Base-by-base conservation (phyloP, 1,284 basidiomycete species). In the Cutaneotrichosporon arboriforme region DNA sequence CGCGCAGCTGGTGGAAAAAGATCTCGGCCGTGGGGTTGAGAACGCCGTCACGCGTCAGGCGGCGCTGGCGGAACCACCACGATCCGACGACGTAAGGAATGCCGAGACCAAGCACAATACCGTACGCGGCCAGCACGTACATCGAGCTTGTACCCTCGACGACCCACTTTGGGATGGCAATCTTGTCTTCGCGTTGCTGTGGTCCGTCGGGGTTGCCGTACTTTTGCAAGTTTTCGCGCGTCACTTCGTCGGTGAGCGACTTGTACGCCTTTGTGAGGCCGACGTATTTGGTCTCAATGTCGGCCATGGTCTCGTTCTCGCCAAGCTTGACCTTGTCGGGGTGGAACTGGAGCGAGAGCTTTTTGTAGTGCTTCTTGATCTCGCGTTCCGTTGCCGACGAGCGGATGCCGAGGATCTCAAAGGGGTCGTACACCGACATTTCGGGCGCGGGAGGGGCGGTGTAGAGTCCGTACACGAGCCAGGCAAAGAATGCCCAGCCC, bases 241-340 rank as follows among this genome's bases (percentile, higher is more conserved):
- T 93, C 2, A 83, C 86, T 66, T 92, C 90, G 75, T 99, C 93
- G 0, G 94, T 98, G 39, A 98, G 77, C 83, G 94, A 76, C 80
- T 99, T 99, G 79, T 99, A 99, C 1, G 96, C 96, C 75, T 98
- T 99, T 21, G 96, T 98, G 41, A 99, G 78, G 44, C 90, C 84
- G 37, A 98, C 90, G 72, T 94, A 99, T 61, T 86, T 84, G 47
- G 84, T 80, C 64, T 90, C 88, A 34, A 89, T 90, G n/a, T 84
- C 81, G 65, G 97, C 94, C 52, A 87, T 81, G 0, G 94, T 97
- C 67, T 93, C 81, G 67, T 97, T 92, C 1, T 79, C 81, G 0
- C 82, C 81, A 8, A 89, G 81, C 67, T 84, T 87, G 57, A 96
- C 86, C 79, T 98, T 98, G 81, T 99, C 96, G 0, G 96, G 96